Conservation (phyloP, 108 stramenopile species). For the Aurantiochytrium sp. region DNA sequence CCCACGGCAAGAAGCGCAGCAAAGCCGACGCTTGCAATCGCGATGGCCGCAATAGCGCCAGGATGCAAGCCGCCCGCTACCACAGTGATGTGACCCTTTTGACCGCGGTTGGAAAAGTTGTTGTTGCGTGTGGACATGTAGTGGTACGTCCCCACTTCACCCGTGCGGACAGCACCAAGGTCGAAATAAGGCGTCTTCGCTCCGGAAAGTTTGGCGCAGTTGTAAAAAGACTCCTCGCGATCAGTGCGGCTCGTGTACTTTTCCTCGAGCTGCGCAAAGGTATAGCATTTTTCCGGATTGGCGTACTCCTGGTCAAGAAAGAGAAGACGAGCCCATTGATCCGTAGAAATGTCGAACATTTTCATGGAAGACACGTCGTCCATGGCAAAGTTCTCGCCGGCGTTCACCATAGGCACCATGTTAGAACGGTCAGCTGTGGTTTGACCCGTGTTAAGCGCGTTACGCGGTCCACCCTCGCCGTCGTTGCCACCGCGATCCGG, state of each 20-base stretch:
- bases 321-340: not conserved
- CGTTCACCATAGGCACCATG: conserved; percentile 19
- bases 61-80: not conserved
- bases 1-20: not conserved
- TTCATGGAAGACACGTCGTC: not conserved
- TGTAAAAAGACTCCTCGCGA: conserved; percentile 34
- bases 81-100: conserved; percentile 34
- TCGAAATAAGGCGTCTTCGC: conserved; percentile 39
- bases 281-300: not conserved
- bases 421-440: conserved; percentile 38
- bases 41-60: not conserved
- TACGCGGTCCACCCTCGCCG: conserved; percentile 37
- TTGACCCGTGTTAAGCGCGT: conserved; percentile 26
- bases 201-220: conserved; percentile 44
- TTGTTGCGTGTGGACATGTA: conserved; percentile 39
- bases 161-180: conserved; percentile 23
- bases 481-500: conserved; percentile 42
- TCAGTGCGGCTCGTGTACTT: conserved; percentile 28
- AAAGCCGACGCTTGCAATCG: not conserved
- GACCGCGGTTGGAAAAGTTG: conserved; percentile 45
- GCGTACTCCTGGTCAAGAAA: conserved; percentile 34
- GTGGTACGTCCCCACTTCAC: conserved; percentile 10
- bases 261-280: conserved; percentile 23
- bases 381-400: conserved; percentile 31
- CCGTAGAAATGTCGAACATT: not conserved